Percentiles rank a stretch among this genome's conserved stretches.
Evolutionary conservation across 768 basidiomycete genomes (phyloP).

Genomic region (Amanita brunnescens): DNA sequence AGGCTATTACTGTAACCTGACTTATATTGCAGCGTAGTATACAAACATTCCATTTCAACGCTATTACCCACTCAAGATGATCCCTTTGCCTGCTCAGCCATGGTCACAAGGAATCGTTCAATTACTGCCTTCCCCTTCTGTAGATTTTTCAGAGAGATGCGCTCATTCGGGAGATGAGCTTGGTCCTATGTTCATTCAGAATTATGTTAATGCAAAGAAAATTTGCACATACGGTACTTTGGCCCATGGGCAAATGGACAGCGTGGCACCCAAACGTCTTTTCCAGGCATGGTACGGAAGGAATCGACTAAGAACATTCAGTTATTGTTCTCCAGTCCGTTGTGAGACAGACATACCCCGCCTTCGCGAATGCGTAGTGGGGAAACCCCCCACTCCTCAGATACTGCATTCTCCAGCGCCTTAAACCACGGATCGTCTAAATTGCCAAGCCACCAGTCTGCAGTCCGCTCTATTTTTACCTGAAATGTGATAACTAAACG

Average conservation of each 20-base stretch:
- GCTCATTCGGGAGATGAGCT: conserved; percentile 91
- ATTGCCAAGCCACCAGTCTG: conserved; percentile 95
- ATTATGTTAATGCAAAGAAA: neutral
- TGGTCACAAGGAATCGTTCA: conserved; percentile 60
- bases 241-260: conserved; percentile 91
- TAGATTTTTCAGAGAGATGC: conserved; percentile 80
- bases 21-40: too few relatives aligned
- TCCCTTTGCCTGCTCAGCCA: conserved; percentile 25
- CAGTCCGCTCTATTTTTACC: conserved; percentile 75
- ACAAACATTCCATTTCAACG: too few relatives aligned
- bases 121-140: conserved; percentile 68
- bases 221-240: conserved; percentile 58
- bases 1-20: too few relatives aligned
- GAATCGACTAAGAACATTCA: conserved; percentile 60
- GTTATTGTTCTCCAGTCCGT: neutral
- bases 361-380: conserved; percentile 91
- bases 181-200: conserved; percentile 49
- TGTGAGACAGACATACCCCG: conserved; percentile 48
- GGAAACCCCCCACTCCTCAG: conserved; percentile 79
- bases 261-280: conserved; percentile 85
- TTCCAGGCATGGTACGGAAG: conserved; percentile 89
- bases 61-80: too few relatives aligned
- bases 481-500: conserved; percentile 18
- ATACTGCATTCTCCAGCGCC: conserved; percentile 73
- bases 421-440: conserved; percentile 82